These are phyloP conservation scores for Chaetomium sp. DNA, from an alignment of 2,329 filamentous ascomycete species.

Conservation along the genomic window DNA sequence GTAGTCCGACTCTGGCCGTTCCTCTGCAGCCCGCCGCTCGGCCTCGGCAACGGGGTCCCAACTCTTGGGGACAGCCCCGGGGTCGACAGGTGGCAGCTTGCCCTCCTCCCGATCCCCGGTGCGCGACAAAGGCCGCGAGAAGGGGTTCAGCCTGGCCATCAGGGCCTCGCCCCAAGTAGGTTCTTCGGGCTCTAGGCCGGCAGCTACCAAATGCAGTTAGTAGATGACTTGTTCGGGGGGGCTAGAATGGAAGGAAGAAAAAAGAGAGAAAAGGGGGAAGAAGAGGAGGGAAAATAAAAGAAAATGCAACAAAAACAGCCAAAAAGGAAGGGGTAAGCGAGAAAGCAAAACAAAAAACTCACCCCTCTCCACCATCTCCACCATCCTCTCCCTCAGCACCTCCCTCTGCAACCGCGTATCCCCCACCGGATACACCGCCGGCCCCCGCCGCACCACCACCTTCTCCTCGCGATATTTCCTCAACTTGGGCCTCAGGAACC, in stretches of 20 bases:
- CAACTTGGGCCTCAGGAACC: constrained; percentile 34
- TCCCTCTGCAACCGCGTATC: constrained; percentile 44
- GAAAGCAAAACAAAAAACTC: constrained; percentile 11
- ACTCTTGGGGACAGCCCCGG: constrained; percentile 13
- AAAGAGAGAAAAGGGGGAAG: not conserved
- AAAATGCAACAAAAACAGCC: not conserved
- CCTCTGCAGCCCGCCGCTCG: not conserved
- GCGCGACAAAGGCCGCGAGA: constrained; percentile 2
- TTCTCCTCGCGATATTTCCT: constrained; percentile 33
- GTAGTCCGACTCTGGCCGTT: not conserved
- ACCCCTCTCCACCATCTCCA: constrained; percentile 31
- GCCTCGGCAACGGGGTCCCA: constrained; percentile 14
- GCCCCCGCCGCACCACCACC: constrained; percentile 37
- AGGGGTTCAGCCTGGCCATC: constrained; percentile 14
- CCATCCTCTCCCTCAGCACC: constrained; percentile 33
- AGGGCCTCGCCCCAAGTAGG: constrained; percentile 12
- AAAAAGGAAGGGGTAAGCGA: not conserved
- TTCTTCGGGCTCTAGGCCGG: constrained; percentile 1
- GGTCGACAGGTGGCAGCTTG: constrained; percentile 19
- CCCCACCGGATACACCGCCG: constrained; percentile 42
- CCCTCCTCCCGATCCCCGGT: not conserved
- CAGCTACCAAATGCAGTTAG: constrained; percentile 9
- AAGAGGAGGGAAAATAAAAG: not conserved
- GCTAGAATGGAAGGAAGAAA: too few relatives aligned
- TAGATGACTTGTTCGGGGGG: not conserved